phyloP scores from a whole-genome alignment of 352 stramenopile species.

The Phytophthora syringae region DNA sequence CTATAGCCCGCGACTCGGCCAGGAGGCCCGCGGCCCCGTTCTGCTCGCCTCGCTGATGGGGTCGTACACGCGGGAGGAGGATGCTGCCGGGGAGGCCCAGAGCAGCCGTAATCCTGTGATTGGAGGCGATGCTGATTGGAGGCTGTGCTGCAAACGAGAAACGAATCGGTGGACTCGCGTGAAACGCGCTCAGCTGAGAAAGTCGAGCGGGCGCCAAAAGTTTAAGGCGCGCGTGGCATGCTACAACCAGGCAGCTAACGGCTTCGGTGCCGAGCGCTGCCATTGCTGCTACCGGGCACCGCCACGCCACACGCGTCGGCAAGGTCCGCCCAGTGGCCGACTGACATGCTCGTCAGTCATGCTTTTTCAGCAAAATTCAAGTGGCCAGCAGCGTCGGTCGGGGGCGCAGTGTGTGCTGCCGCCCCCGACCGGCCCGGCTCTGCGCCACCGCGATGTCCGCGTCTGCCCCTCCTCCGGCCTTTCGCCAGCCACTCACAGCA shows the following conservation, averaged over 20 bases:
- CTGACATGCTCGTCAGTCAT: conserved; percentile 7
- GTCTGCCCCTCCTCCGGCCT: background rate
- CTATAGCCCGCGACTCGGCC: too few relatives aligned
- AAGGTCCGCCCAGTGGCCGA: conserved; percentile 6
- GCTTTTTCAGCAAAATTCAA: conserved; percentile 27
- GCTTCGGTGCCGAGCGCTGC: background rate
- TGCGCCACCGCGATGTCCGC: background rate
- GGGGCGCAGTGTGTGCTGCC: background rate
- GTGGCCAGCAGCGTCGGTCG: conserved; percentile 7
- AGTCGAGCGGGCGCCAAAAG: conserved; percentile 16
- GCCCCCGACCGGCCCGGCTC: conserved; percentile 1
- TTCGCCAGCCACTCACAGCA: background rate
- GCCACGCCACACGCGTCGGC: conserved; percentile 6
- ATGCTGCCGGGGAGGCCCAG: background rate
- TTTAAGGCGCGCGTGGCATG: conserved; percentile 6
- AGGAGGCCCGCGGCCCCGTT: too few relatives aligned
- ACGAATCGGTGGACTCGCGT: background rate
- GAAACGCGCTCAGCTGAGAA: conserved; percentile 42
- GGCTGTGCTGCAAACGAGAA: conserved; percentile 23
- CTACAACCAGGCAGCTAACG: background rate
- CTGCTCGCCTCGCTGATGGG: background rate
- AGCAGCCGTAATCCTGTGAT: conserved; percentile 17
- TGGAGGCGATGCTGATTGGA: conserved; percentile 32
- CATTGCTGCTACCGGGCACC: background rate
- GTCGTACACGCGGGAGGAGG: conserved; percentile 7